Evolutionary conservation across 352 stramenopile genomes (phyloP), one percentile per base, ranked within the genome.

Genomic region (Globisporangium cystogenes): DNA sequence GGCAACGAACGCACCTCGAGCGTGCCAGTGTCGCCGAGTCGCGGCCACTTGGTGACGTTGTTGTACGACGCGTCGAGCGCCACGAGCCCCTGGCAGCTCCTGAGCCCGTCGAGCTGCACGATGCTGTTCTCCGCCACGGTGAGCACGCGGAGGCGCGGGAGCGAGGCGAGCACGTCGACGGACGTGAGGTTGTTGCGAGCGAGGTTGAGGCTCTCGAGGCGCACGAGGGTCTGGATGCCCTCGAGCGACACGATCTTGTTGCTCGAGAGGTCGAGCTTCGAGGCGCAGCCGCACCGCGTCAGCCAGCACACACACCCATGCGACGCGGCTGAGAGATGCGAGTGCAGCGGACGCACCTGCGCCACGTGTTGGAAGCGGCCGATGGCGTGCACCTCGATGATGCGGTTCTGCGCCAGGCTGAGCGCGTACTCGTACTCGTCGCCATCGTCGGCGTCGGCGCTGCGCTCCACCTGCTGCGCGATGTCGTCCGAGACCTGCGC

Each of bases 1-100:
- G 1, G 4, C 11, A 18, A 4, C 12, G 5, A 39, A 12, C 42
- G 7, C 51, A 88, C 75, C 75, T 86, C 75, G 1, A 89, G 55
- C 24, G 55, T 48, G 12, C 11, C 52, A 27, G 82, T 40, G n/a
- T 61, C 58, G 15, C 55, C 55, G n/a, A 87, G 48, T 15, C 57
- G 58, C 3, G 78, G 78, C 78, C 78, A 89, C 37, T 70, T 73
- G 31, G 53, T 64, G 36, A 87, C 72, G 27, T 70, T 69, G 48
- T 87, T 89, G 55, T 71, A 80, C 5, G 75, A 86, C 0, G 65
- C 72, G 62, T 89, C 72, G 3, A 89, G 40, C n/a, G 73, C 63
- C 46, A 62, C 54, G 20, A 89, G 54, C 37, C 62, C 50, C 24
- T 56, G 65, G 7, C 72, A 58, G 11, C 54, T 21, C 15, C 62